Conservation (phyloP, 2,329 filamentous ascomycete species). For the Colletotrichum sidae region DNA sequence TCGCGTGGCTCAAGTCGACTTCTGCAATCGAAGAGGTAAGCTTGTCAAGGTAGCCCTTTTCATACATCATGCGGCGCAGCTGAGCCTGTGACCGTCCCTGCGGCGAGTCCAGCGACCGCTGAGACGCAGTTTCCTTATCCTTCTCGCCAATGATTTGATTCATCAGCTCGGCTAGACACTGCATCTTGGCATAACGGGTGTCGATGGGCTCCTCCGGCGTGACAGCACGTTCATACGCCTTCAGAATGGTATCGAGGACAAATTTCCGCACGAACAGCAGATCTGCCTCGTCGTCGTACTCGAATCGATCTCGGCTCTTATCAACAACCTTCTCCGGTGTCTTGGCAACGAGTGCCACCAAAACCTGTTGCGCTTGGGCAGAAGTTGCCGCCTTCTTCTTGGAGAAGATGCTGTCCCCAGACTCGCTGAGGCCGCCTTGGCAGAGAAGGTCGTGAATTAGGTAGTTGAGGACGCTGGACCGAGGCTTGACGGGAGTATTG, state of each 20-base stretch:
- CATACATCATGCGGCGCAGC: slow-evolving; percentile 94
- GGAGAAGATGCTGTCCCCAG: slow-evolving; percentile 78
- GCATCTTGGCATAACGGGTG: slow-evolving; percentile 86
- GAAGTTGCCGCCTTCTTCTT: slow-evolving; percentile 92
- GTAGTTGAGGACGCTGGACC: slow-evolving; percentile 93
- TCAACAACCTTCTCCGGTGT: slow-evolving; percentile 81
- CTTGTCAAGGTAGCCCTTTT: slow-evolving; percentile 93
- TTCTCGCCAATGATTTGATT: slow-evolving; percentile 89
- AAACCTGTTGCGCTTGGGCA: slow-evolving; percentile 83
- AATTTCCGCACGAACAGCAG: slow-evolving; percentile 94
- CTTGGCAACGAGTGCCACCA: slow-evolving; percentile 89
- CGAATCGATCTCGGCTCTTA: slow-evolving; percentile 67
- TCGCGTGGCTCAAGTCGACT: slow-evolving; percentile 93
- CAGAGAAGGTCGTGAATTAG: slow-evolving; percentile 83
- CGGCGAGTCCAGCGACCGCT: slow-evolving; percentile 45
- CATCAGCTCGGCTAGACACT: slow-evolving; percentile 91
- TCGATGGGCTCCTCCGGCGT: slow-evolving; percentile 84
- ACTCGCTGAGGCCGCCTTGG: slow-evolving; percentile 70
- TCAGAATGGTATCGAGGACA: slow-evolving; percentile 91
- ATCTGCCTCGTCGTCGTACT: slow-evolving; percentile 82
- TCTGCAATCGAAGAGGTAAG: slow-evolving; percentile 94
- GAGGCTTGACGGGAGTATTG: slow-evolving; percentile 91
- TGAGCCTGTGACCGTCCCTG: slow-evolving; percentile 77
- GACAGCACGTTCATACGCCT: slow-evolving; percentile 90
- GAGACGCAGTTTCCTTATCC: slow-evolving; percentile 66